Conservation (phyloP, 2,329 filamentous ascomycete genomes). For the Claviceps humidiphila region DNA sequence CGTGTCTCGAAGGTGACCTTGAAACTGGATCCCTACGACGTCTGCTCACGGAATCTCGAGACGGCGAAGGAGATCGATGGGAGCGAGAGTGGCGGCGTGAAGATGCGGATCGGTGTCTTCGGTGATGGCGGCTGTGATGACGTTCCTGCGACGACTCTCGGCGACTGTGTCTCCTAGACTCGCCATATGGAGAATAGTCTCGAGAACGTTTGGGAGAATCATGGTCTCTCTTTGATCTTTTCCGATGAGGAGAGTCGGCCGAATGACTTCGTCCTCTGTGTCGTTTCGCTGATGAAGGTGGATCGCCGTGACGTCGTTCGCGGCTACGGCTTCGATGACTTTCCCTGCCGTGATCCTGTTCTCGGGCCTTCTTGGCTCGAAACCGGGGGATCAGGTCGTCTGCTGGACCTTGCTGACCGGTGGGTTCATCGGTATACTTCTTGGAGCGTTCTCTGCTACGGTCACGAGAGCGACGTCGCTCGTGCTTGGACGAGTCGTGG, state of each 20-base stretch:
- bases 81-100: constrained; percentile 18
- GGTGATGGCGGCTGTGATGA: constrained; percentile 11
- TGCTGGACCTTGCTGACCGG: constrained; percentile 16
- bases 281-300: constrained; percentile 27
- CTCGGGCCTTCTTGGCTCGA: constrained; percentile 19
- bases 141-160: constrained; percentile 19
- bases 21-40: constrained; percentile 13
- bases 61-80: constrained; percentile 15
- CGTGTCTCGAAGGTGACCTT: constrained; percentile 12
- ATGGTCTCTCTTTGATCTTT: constrained; percentile 24
- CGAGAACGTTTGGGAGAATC: constrained; percentile 26
- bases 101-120: constrained; percentile 9
- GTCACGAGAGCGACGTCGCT: constrained; percentile 25
- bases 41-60: constrained; percentile 10
- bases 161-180: constrained; percentile 18
- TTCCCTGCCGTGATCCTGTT: constrained; percentile 18
- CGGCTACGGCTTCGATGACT: constrained; percentile 22
- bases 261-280: constrained; percentile 30
- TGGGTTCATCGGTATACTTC: constrained; percentile 14
- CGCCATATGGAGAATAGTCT: constrained; percentile 25
- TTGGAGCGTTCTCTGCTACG: constrained; percentile 22
- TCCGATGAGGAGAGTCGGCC: constrained; percentile 22
- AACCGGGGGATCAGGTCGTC: constrained; percentile 27
- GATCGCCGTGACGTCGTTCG: constrained; percentile 19
- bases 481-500: constrained; percentile 17